These are phyloP conservation scores for Penicillium longicatenatum DNA, from an alignment of 495 filamentous ascomycete genomes.

Conservation along the genomic window DNA sequence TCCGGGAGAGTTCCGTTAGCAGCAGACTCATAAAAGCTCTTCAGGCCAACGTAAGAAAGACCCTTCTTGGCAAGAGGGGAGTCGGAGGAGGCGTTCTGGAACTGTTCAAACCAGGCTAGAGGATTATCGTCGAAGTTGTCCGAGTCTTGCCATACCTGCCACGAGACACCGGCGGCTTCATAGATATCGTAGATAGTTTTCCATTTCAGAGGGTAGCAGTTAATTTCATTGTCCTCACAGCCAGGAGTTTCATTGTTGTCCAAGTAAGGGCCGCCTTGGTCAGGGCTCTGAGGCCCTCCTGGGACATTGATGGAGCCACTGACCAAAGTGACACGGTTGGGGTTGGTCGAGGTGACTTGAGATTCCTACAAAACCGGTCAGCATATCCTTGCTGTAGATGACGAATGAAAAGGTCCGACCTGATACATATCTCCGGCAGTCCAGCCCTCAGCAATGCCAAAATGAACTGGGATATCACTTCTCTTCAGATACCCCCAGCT, in stretches of 20 bases:
- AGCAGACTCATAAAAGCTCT: slow-evolving; percentile 52
- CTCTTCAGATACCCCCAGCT: slow-evolving; percentile 54
- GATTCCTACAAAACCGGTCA: slow-evolving; percentile 37
- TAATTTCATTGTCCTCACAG: slow-evolving; percentile 45
- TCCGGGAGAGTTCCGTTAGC: slow-evolving; percentile 55
- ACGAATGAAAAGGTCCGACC: slow-evolving; percentile 28
- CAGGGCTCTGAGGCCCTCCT: slow-evolving; percentile 46
- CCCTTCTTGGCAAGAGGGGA: slow-evolving; percentile 47
- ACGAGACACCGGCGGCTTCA: slow-evolving; percentile 53
- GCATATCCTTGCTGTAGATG: too few species aligned
- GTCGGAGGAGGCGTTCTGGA: slow-evolving; percentile 41
- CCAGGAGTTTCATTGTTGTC: slow-evolving; percentile 60
- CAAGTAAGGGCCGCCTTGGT: slow-evolving; percentile 53
- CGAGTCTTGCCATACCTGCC: slow-evolving; percentile 56
- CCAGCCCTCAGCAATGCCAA: slow-evolving; percentile 56
- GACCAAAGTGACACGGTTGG: slow-evolving; percentile 57
- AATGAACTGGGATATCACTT: slow-evolving; percentile 54
- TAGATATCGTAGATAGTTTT: slow-evolving; percentile 56
- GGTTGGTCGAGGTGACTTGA: slow-evolving; percentile 55
- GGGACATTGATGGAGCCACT: slow-evolving; percentile 56
- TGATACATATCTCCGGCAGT: slow-evolving; percentile 60
- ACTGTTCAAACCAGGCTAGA: slow-evolving; percentile 56
- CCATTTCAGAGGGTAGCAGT: slow-evolving; percentile 59
- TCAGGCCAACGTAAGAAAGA: slow-evolving; percentile 45
- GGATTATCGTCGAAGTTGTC: slow-evolving; percentile 61